Base-by-base conservation (phyloP, 2,329 filamentous ascomycete species). In the Alternaria gansuensis region DNA sequence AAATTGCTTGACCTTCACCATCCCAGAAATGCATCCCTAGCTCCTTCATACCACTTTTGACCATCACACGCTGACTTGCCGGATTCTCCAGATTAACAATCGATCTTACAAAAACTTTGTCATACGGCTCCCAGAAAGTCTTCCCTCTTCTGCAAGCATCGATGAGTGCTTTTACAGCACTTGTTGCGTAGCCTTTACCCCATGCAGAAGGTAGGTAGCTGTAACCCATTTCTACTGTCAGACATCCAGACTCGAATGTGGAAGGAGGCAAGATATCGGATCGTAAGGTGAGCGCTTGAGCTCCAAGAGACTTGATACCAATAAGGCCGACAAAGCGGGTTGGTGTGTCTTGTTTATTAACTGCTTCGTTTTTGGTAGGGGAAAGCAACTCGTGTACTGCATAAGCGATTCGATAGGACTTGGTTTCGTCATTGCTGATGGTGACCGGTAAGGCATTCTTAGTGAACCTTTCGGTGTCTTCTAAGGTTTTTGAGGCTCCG, bases 21-120 rank as follows among this genome's bases (percentile, higher is more conserved):
- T 45, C 62, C 72, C 70, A 74, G 21, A 63, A 53, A 57, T 68
- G 69, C 21, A 75, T 44, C 2, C 73, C 75, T 26, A 46, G 63
- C 34, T 68, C 60, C 50, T 41, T 52, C 63, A 77, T 68, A 14
- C 66, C 71, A 23, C 48, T 44, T 54, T 77, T 77, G 5, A 62
- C 57, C 73, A 77, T 69, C 1, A 77, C 74, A n/a, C 64, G 60
- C 54, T 57, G 14, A 52, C 75, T 77, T 17, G 67, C 58, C 1
- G 66, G 63, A 52, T 77, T 77, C n/a, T 63, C 64, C 10, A 46
- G 51, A 58, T 75, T 75, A 21, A 77, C 73, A 49, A 77, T 66
- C 0, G 66, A 72, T 41, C 71, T 54, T n/a, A 77, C 56, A 56
- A 70, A 75, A 3, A 77, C 50, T 21, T 65, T 72, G 13, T 67